These are phyloP conservation scores for Liriodendron chinense DNA, from an alignment of 164 flowering plant species.

Conservation along the genomic window DNA sequence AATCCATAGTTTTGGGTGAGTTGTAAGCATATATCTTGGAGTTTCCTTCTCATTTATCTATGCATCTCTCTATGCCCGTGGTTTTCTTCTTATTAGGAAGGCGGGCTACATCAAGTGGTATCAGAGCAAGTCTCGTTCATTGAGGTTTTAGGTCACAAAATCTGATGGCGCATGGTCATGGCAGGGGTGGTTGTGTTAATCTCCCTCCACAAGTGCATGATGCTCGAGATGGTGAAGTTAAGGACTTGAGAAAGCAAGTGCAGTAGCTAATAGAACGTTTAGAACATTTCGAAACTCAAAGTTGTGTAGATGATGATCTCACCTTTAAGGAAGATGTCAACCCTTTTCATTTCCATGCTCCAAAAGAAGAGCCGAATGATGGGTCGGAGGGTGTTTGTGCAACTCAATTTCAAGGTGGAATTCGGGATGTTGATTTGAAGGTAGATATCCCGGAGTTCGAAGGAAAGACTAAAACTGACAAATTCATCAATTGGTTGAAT, in stretches of 20 bases:
- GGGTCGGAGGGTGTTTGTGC: not conserved
- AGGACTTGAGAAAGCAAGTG: not conserved
- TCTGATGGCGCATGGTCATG: not conserved
- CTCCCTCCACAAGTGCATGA: not conserved
- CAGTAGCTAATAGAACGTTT: not conserved
- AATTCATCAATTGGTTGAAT: not conserved
- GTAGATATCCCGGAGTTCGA: not conserved
- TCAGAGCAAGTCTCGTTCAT: too few relatives aligned
- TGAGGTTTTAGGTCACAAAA: too few relatives aligned
- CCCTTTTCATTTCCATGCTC: not conserved
- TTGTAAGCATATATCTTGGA: too few relatives aligned
- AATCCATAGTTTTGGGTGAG: too few relatives aligned
- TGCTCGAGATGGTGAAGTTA: not conserved
- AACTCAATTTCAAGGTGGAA: too few relatives aligned
- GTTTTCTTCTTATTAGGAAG: too few relatives aligned
- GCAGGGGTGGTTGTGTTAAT: not conserved
- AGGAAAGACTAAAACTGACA: not conserved
- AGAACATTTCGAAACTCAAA: too few relatives aligned
- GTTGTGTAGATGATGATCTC: not conserved
- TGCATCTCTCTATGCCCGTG: too few relatives aligned
- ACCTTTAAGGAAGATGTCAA: not conserved
- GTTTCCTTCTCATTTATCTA: too few relatives aligned
- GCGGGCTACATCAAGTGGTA: too few relatives aligned
- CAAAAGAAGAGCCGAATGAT: not conserved
- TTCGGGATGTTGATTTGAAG: not conserved